Evolutionary conservation across 306 rosid genomes (phyloP).

Genomic region (Alnus rubra): DNA sequence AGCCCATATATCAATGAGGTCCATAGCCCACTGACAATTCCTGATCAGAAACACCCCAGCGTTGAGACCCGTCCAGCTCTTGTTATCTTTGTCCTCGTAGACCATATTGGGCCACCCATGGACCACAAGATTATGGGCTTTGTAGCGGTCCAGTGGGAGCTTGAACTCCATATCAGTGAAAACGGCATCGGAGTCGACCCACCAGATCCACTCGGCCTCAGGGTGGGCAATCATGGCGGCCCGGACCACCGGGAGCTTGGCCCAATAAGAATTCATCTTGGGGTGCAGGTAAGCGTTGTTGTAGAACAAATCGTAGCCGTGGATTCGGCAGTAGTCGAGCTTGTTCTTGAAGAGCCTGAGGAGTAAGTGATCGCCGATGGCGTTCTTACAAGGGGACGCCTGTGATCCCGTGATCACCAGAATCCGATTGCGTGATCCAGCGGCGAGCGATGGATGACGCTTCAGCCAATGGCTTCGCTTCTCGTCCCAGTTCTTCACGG

Average conservation of each 20-base stretch:
- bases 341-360: constrained; percentile 77
- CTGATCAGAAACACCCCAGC: constrained; percentile 84
- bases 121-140: constrained; percentile 55
- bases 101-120: constrained; percentile 76
- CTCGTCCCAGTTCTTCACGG: constrained; percentile 63
- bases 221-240: constrained; percentile 53
- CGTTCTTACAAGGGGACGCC: constrained; percentile 62
- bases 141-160: constrained; percentile 62
- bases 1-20: constrained; percentile 75
- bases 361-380: constrained; percentile 67
- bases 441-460: constrained; percentile 50
- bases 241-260: constrained; percentile 72
- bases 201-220: constrained; percentile 52
- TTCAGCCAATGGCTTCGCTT: constrained; percentile 66
- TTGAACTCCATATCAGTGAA: constrained; percentile 89
- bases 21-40: constrained; percentile 90
- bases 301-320: constrained; percentile 71
- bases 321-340: constrained; percentile 74
- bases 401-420: constrained; percentile 77
- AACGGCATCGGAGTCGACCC: constrained; percentile 64
- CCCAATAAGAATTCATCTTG: constrained; percentile 47
- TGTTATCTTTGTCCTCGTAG: constrained; percentile 45
- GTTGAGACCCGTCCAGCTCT: constrained; percentile 90
- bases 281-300: constrained; percentile 65
- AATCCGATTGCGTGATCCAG: constrained; percentile 36